Conservation (phyloP, 164 flowering plant species). For the Annona squamosa region DNA sequence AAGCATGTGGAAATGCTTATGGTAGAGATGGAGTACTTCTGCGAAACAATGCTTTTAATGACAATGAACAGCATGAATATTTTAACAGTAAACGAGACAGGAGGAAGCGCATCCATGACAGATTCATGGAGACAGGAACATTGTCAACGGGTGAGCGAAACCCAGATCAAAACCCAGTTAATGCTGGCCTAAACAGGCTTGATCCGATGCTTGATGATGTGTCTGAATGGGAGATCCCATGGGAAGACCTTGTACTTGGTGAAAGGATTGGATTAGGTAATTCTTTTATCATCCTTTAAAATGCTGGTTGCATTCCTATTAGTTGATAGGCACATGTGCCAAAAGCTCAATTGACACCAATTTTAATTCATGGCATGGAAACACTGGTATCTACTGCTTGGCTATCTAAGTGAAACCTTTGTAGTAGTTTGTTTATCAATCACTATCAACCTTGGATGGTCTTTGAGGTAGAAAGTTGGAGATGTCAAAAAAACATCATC, state of each 20-base stretch:
- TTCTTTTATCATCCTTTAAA: conserved; percentile 1
- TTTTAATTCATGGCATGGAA: too few relatives aligned
- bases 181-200: conserved; percentile 30
- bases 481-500: too few relatives aligned
- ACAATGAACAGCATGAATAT: conserved; percentile 22
- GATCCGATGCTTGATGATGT: conserved; percentile 75
- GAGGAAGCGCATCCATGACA: conserved; percentile 34
- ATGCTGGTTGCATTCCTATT: not conserved
- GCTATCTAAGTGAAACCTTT: too few relatives aligned
- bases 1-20: conserved; percentile 15
- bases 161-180: conserved; percentile 25
- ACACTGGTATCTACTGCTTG: too few relatives aligned
- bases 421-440: too few relatives aligned
- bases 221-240: conserved; percentile 80
- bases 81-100: conserved; percentile 24
- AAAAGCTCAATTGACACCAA: too few relatives aligned
- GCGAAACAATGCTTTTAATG: conserved; percentile 17
- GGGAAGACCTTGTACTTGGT: conserved; percentile 92
- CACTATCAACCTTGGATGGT: too few relatives aligned
- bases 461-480: too few relatives aligned
- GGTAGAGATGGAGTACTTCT: conserved; percentile 19
- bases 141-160: conserved; percentile 30
- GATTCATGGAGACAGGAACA: conserved; percentile 29
- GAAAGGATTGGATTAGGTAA: conserved; percentile 99
- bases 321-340: not conserved